Evolutionary conservation across 2,329 filamentous ascomycete species (phyloP), one percentile per base, ranked within the genome.

Genomic region (Colletotrichum australisinense): DNA sequence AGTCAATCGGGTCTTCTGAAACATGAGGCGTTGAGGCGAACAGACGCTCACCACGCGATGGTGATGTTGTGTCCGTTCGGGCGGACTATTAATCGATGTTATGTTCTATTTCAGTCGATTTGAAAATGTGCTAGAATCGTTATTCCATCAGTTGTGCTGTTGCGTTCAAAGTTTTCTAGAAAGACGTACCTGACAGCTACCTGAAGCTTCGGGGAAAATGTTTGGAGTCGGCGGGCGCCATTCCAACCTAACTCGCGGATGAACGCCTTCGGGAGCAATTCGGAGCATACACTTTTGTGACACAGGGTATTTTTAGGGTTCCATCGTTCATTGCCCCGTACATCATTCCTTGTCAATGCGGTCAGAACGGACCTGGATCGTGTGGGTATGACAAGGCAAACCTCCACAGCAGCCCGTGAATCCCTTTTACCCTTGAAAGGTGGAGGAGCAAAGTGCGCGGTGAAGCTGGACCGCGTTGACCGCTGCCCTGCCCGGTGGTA

Each of bases 21-120:
- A 74, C 72, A 73, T 63, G 69, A 63, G 72, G 72, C 72, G 69
- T 64, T 68, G 32, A 72, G 69, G 72, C 72, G 72, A 68, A 72
- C 68, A 74, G 72, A 71, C 72, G 42, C 63, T 63, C 56, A 69
- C 67, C 56, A 73, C 49, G 68, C 68, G 57, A 67, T 72, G 59
- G 55, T 49, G 19, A 49, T 49, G 42, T 70, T 64, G 59, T 52
- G 70, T 72, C 55, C 32, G 66, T 70, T 70, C 66, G 67, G 49
- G 55, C 42, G 55, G 42, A 53, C 59, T 64, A 52, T 14, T 55
- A 42, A 24, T 32, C 60, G 38, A 49, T 58, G 26, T 22, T 22
- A 66, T 30, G 14, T 60, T 66, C 67, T 73, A 73, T 71, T 71
- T 71, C 71, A 30, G 60, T 73, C 56, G 19, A n/a, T 42, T 22